These are phyloP conservation scores for Grosmannia clavigera DNA, from an alignment of 2,329 filamentous ascomycete genomes.

Conservation along the genomic window DNA sequence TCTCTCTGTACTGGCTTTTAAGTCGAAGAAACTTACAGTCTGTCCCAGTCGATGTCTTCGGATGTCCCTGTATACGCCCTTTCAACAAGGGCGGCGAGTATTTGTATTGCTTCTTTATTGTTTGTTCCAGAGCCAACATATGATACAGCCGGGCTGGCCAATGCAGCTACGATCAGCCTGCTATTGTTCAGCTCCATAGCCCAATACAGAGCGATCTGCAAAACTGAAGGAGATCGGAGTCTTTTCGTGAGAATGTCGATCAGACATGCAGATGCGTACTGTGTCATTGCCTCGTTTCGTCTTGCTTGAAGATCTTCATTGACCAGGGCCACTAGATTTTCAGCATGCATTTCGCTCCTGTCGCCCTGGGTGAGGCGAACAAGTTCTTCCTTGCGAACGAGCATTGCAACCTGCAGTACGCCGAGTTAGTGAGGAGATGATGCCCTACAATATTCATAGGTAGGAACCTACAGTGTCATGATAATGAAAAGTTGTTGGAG, in stretches of 20 bases:
- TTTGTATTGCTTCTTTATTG: background rate
- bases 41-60: background rate
- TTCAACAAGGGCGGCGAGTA: background rate
- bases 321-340: background rate
- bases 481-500: background rate
- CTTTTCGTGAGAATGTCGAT: background rate
- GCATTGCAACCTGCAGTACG: background rate
- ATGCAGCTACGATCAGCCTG: background rate
- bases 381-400: background rate
- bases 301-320: background rate
- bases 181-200: background rate
- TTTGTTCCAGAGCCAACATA: no score
- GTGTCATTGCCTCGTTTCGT: background rate
- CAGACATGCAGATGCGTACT: background rate
- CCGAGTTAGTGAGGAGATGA: background rate
- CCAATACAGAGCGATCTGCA: background rate
- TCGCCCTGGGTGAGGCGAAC: background rate
- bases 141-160: background rate
- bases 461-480: background rate
- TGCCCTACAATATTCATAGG: no score
- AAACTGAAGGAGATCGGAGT: background rate
- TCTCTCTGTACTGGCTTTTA: background rate
- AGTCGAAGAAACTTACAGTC: background rate
- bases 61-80: background rate
- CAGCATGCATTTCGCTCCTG: background rate